Conservation (phyloP, 164 flowering plant species). For the Kingdonia uniflora region DNA sequence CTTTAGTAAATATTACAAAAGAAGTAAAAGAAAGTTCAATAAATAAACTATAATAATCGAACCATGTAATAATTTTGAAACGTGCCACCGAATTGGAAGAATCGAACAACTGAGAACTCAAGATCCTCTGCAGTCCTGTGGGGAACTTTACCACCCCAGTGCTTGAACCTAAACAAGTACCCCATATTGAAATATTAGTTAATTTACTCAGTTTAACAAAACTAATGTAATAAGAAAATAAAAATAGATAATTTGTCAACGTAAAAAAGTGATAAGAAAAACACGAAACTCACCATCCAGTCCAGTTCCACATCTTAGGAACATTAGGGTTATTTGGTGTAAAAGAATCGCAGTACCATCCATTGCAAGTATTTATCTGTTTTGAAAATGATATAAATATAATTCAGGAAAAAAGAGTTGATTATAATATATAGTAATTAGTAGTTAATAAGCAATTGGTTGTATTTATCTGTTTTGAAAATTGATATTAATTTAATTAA, state of each 20-base stretch:
- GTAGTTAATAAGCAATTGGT: background rate
- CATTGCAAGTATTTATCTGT: conserved; percentile 94
- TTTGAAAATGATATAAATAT: background rate
- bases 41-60: background rate
- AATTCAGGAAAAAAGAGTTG: conserved; percentile 4
- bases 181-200: too few relatives aligned
- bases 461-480: conserved; percentile 54
- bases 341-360: conserved; percentile 82
- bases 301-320: conserved; percentile 87
- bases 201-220: background rate
- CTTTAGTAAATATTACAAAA: background rate
- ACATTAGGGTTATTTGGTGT: conserved; percentile 66
- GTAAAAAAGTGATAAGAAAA: background rate
- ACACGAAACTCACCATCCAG: background rate
- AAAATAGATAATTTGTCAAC: background rate
- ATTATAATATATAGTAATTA: too few relatives aligned
- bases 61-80: conserved; percentile 7
- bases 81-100: conserved; percentile 6
- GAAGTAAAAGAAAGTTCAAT: background rate
- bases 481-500: too few relatives aligned
- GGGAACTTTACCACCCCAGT: conserved; percentile 5
- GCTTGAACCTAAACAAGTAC: conserved; percentile 1
- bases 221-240: background rate
- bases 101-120: conserved; percentile 1
- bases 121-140: conserved; percentile 8